Evolutionary conservation across 2,329 filamentous ascomycete species (phyloP).

Genomic region (Fonsecaea multimorphosa): DNA sequence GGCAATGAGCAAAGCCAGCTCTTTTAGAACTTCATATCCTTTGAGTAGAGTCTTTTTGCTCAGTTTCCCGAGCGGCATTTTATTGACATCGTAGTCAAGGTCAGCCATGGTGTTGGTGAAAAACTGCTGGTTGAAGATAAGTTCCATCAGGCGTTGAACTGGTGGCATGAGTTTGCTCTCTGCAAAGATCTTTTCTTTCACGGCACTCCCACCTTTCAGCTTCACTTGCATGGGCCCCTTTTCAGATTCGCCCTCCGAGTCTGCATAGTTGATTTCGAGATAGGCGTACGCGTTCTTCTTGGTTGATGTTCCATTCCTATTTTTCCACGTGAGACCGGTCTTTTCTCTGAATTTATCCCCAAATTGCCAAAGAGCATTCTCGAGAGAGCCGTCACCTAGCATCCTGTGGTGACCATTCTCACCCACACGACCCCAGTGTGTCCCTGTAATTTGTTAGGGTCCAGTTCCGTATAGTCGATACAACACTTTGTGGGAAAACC

Average conservation of each 20-base stretch:
- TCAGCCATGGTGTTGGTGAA: slow-evolving; percentile 63
- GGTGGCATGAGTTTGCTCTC: slow-evolving; percentile 64
- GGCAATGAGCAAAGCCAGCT: slow-evolving; percentile 71
- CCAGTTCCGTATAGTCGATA: background rate
- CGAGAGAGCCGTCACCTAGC: slow-evolving; percentile 48
- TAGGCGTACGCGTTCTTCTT: slow-evolving; percentile 75
- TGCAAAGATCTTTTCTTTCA: slow-evolving; percentile 41
- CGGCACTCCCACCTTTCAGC: slow-evolving; percentile 39
- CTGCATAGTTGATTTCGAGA: slow-evolving; percentile 78
- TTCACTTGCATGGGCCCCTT: slow-evolving; percentile 30
- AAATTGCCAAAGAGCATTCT: slow-evolving; percentile 53
- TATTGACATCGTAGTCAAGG: slow-evolving; percentile 60
- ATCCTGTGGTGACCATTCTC: slow-evolving; percentile 56
- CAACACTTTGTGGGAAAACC: background rate
- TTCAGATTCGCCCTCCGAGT: slow-evolving; percentile 62
- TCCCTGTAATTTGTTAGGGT: slow-evolving; percentile 49
- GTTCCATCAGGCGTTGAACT: slow-evolving; percentile 72
- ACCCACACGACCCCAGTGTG: slow-evolving; percentile 79
- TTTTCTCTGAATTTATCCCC: slow-evolving; percentile 66
- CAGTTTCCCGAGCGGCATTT: slow-evolving; percentile 82
- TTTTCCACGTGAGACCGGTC: slow-evolving; percentile 58
- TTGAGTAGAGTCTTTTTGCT: slow-evolving; percentile 76
- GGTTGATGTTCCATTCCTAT: slow-evolving; percentile 54
- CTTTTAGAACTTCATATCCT: slow-evolving; percentile 78
- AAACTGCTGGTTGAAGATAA: slow-evolving; percentile 81